phyloP scores from a whole-genome alignment of 2,329 filamentous ascomycete species.

The Parastagonospora avenae region DNA sequence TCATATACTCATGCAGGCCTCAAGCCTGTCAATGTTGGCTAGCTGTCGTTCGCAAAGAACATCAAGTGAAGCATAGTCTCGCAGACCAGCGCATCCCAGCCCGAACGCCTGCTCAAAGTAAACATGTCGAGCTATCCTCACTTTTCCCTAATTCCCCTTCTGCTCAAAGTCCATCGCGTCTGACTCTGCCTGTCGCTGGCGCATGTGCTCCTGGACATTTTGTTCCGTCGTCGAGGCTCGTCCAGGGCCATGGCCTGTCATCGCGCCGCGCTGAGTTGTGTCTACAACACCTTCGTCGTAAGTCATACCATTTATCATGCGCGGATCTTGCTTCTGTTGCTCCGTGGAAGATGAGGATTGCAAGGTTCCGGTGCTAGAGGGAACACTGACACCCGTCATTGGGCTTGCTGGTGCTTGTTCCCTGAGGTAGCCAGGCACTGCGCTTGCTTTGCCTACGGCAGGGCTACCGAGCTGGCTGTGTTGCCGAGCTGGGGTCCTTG shows the following conservation, averaged over 20 bases:
- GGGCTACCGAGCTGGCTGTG: slow-evolving; percentile 78
- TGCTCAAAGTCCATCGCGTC: slow-evolving; percentile 32
- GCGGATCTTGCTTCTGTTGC: slow-evolving; percentile 48
- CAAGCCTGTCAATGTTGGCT: too few species aligned
- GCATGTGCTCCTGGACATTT: slow-evolving; percentile 62
- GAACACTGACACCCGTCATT: slow-evolving; percentile 36
- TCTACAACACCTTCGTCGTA: slow-evolving; percentile 51
- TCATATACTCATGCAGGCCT: neutral
- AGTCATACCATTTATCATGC: slow-evolving; percentile 53
- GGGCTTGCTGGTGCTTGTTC: slow-evolving; percentile 39
- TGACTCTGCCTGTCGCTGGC: slow-evolving; percentile 30
- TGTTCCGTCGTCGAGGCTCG: slow-evolving; percentile 65
- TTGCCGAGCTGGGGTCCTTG: slow-evolving; percentile 59
- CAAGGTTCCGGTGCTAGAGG: slow-evolving; percentile 35
- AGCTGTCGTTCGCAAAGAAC: neutral
- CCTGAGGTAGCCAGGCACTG: slow-evolving; percentile 41
- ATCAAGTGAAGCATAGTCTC: neutral
- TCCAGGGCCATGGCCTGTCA: slow-evolving; percentile 31
- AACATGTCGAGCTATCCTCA: neutral
- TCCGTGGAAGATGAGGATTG: slow-evolving; percentile 39
- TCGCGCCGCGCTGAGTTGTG: slow-evolving; percentile 43
- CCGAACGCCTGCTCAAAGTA: too few species aligned
- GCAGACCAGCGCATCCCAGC: neutral
- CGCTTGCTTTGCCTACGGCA: slow-evolving; percentile 61
- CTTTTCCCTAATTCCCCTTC: slow-evolving; percentile 19